Conservation (phyloP, 768 basidiomycete genomes). For the Russula sp. region DNA sequence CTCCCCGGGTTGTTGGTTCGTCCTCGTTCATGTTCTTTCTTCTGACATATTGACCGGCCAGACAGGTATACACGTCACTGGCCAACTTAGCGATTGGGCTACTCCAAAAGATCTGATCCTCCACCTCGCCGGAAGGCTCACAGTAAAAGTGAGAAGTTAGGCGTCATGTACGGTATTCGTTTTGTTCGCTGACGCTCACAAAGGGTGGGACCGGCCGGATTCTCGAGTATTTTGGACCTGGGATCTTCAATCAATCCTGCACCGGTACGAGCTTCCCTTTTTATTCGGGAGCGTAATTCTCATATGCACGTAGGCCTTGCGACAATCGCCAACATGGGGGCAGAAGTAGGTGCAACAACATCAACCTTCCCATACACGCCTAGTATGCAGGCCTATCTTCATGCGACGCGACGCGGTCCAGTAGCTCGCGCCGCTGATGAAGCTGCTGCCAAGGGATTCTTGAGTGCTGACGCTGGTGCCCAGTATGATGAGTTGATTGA, state of each 20-base stretch:
- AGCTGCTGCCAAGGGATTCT: constrained; percentile 71
- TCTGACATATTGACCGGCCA: neutral
- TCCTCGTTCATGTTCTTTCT: neutral
- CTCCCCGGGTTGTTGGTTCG: constrained; percentile 75
- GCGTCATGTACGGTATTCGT: constrained; percentile 25
- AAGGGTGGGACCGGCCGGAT: constrained; percentile 96
- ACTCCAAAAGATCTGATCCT: constrained; percentile 96
- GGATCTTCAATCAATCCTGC: constrained; percentile 83
- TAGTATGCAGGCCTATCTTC: constrained; percentile 83
- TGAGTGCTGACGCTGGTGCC: constrained; percentile 76
- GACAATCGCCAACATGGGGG: constrained; percentile 98
- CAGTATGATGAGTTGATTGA: constrained; percentile 95
- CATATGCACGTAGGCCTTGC: constrained; percentile 54
- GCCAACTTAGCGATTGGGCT: constrained; percentile 82
- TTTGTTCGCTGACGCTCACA: neutral
- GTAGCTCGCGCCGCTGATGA: constrained; percentile 83
- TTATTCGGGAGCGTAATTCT: neutral
- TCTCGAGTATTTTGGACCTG: constrained; percentile 94
- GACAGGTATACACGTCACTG: constrained; percentile 80
- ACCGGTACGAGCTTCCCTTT: constrained; percentile 49
- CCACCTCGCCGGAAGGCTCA: constrained; percentile 87
- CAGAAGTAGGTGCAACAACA: constrained; percentile 99
- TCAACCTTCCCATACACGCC: constrained; percentile 95
- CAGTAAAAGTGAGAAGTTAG: constrained; percentile 74
- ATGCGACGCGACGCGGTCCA: constrained; percentile 79